Evolutionary conservation across 2,329 filamentous ascomycete genomes (phyloP).

Genomic region (Aspergillus alliaceus): DNA sequence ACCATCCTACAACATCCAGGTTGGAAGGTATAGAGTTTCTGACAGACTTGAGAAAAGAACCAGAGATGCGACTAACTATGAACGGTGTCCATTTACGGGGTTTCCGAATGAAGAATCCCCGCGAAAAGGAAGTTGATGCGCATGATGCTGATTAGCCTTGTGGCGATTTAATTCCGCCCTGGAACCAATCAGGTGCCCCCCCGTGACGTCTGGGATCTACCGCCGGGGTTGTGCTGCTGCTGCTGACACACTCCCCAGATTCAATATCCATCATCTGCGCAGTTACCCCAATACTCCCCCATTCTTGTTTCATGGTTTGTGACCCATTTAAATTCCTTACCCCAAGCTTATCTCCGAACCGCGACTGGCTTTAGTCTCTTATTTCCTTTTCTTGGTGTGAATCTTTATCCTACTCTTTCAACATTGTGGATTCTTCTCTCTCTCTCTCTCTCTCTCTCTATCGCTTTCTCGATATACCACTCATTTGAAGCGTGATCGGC

Average conservation of each 20-base stretch:
- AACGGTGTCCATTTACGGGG: neutral
- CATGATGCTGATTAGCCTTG: neutral
- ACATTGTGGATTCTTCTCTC: neutral
- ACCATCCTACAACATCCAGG: neutral
- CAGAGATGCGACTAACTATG: neutral
- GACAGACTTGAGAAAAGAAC: neutral
- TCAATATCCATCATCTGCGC: neutral
- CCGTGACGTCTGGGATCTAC: conserved; percentile 6
- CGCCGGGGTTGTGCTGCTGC: neutral
- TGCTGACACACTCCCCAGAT: neutral
- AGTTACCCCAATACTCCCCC: neutral
- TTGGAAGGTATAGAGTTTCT: neutral
- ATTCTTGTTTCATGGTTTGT: too few species aligned
- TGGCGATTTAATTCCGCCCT: neutral
- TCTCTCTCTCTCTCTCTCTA: too few species aligned
- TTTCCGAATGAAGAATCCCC: neutral
- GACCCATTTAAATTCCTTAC: neutral
- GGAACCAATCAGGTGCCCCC: neutral
- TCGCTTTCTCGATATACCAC: neutral
- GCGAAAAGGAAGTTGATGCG: neutral
- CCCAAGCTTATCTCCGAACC: neutral
- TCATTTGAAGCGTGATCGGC: neutral
- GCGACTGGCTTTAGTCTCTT: neutral
- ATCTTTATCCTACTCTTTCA: neutral
- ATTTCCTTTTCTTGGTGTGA: neutral